These are phyloP conservation scores for Anthracocystis setariae DNA, from an alignment of 1,284 basidiomycete genomes.

Conservation along the genomic window DNA sequence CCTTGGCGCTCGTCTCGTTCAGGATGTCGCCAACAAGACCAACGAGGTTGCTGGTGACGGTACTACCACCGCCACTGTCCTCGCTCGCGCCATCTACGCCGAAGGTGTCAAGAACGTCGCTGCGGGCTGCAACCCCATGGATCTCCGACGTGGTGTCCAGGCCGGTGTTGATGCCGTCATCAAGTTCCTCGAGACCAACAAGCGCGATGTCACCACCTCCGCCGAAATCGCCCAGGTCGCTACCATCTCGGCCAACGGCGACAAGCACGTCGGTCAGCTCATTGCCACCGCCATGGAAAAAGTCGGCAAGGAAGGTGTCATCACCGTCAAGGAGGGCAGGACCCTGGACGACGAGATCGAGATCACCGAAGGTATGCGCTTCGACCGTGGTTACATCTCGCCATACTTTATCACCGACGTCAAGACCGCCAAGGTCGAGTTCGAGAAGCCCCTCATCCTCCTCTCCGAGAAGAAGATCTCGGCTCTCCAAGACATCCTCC, in stretches of 20 bases:
- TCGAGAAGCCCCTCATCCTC: constrained; percentile 94
- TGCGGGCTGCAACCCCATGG: constrained; percentile 99
- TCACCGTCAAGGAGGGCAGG: constrained; percentile 97
- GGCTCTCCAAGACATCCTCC: constrained; percentile 91
- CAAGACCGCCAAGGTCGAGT: constrained; percentile 94
- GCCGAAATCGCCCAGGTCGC: constrained; percentile 98
- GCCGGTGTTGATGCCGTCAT: constrained; percentile 96
- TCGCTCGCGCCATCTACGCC: constrained; percentile 94
- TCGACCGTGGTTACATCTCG: constrained; percentile 98
- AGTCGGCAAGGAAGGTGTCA: constrained; percentile 99
- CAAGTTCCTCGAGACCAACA: constrained; percentile 86
- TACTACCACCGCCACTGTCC: constrained; percentile 96
- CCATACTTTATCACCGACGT: constrained; percentile 99
- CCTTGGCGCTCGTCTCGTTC: constrained; percentile 94
- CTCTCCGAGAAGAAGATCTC: constrained; percentile 99
- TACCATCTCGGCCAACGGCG: constrained; percentile 97
- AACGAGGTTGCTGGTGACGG: constrained; percentile 98
- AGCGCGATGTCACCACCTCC: constrained; percentile 93
- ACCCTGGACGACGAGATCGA: constrained; percentile 98
- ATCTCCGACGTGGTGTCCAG: constrained; percentile 93
- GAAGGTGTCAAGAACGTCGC: constrained; percentile 99
- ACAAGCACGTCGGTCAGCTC: constrained; percentile 89
- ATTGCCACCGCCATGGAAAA: constrained; percentile 99
- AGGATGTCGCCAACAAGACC: constrained; percentile 95
- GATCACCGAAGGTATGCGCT: constrained; percentile 99